Evolutionary conservation across 1,284 basidiomycete species (phyloP), one percentile per base, ranked within the genome.

Genomic region (Sanguinoderma infundibulare): DNA sequence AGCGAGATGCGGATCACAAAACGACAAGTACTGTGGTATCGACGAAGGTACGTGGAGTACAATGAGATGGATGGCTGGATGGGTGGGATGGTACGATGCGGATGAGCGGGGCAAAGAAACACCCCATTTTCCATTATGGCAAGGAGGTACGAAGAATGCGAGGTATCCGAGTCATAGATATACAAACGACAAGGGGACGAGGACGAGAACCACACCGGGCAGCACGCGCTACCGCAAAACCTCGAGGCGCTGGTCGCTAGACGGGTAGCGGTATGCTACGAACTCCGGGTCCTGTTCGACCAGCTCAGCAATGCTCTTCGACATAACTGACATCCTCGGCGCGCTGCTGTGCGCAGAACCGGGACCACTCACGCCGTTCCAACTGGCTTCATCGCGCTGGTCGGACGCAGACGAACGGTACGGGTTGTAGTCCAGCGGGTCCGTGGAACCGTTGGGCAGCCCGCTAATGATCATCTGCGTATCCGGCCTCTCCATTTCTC

Each of bases 231-330:
- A 88, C 70, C 83, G 83, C 61, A 89, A 66, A 49, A 89, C 77
- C 71, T 87, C 86, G 62, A 84, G 76, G 57, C 71, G 70, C 53
- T 70, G 70, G 64, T 90, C 87, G 63, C 82, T 84, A 14, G 90
- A 92, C 9, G 92, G 92, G 74, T 94, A 94, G 39, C 91, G 85
- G 73, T 93, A 93, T 3, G 91, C 90, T 62, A 93, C 87, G 70
- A 94, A 93, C 30, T 93, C 88, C 2, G 85, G 75, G 71, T 92
- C 90, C 74, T 91, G 92, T 30, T 89, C 82, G 30, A 94, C 90
- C n/a, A 91, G 79, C 65, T 88, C 85, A 67, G 91, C 90, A 58
- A 91, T 78, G 53, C 85, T 86, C 77, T 86, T 90, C 57, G 87
- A 81, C n/a, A 80, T 79, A 22, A 86, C 77, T 38, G 87, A 89